Base-by-base conservation (phyloP, 345 rosid genomes). In the Euclidium syriacum region DNA sequence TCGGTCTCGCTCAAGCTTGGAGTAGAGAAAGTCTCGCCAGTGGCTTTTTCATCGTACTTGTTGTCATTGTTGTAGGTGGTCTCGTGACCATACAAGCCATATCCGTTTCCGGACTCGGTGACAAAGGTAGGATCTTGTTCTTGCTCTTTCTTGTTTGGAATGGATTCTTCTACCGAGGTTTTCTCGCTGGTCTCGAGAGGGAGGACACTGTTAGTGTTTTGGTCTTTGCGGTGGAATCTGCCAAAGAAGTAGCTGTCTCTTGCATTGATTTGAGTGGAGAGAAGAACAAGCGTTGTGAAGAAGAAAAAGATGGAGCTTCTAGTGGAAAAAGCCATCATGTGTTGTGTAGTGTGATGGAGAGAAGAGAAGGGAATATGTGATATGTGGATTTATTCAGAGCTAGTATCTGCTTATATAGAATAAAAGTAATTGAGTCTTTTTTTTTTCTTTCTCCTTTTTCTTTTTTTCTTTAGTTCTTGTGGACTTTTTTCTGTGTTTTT, bases 181-280 rank as follows among this genome's bases (percentile, higher is more conserved):
- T 72, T 72, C 71, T 65, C 62, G 46, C 52, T 67, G 44, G 73
- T 60, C 52, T 66, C 50, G 14, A 66, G 56, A 52, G 76, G 70
- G 58, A 47, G 19, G 29, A 47, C 53, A 48, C 7, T 58, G 60
- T 60, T 64, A 34, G 66, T 41, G 67, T 25, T 72, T 33, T 46
- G 55, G 23, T 71, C 66, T 23, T 72, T 57, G 40, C 57, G 32
- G 17, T 66, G 64, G 64, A 30, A 67, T 44, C 75, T 79, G 27
- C 75, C 73, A 53, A 75, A 79, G 69, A 79, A 75, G 39, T 57
- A 64, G 67, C 74, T 68, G n/a, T 72, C 71, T 65, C 78, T 75
- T 14, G 73, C 79, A 34, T 69, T 75, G 62, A 53, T 66, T 29
- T 65, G 75, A 27, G 72, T 59, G 34, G 71, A 72, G 44, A 72